Percentiles rank a stretch among this genome's conserved stretches.
Conservation (phyloP, 202 grass and related monocot genomes). For the Zizania palustris region DNA sequence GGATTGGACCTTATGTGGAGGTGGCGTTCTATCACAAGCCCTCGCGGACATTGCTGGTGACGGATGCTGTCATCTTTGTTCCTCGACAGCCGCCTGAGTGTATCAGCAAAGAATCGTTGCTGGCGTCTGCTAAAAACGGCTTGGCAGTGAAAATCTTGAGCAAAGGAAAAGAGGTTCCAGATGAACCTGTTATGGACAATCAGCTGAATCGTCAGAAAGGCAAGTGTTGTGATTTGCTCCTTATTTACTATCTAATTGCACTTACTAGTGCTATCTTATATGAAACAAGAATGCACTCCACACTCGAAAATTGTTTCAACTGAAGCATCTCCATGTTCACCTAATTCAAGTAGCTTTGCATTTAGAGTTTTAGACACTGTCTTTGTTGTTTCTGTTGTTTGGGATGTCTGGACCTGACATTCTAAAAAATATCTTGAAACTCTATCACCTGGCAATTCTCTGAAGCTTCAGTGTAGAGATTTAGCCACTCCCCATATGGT, state of each 20-base stretch:
- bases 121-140: constrained; percentile 86
- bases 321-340: background rate
- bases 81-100: constrained; percentile 77
- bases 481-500: background rate
- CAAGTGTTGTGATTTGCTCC: constrained; percentile 15
- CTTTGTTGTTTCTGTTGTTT: background rate
- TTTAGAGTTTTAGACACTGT: background rate
- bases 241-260: background rate
- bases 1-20: constrained; percentile 92
- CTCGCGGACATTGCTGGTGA: constrained; percentile 79
- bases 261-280: background rate
- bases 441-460: background rate
- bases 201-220: constrained; percentile 73
- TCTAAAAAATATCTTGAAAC: background rate
- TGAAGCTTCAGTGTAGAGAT: constrained; percentile 13
- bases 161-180: constrained; percentile 87
- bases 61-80: constrained; percentile 93
- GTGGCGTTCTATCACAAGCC: constrained; percentile 87
- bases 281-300: background rate
- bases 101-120: constrained; percentile 77
- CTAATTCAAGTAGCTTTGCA: background rate
- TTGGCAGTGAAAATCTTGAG: constrained; percentile 89
- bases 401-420: background rate
- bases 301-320: background rate
- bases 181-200: constrained; percentile 84